A percentile compares a stretch with the other conserved stretches of the same genome.
Conservation (phyloP, 192 early-diverging fungal species). For the Backusella tuberculispora region DNA sequence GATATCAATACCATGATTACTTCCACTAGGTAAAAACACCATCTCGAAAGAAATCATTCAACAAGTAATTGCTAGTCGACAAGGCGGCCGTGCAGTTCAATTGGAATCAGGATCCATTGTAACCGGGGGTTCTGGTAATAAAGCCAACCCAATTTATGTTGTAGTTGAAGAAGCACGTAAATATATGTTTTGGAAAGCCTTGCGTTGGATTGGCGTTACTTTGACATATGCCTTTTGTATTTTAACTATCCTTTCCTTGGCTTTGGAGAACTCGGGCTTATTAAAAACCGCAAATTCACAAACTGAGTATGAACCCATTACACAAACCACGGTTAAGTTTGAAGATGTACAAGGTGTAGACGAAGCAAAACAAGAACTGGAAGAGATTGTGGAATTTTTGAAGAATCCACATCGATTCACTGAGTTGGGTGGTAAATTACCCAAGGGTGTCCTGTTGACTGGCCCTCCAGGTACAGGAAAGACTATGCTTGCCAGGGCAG, state of each 20-base stretch:
- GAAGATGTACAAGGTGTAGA: conserved; percentile 96
- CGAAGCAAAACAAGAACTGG: conserved; percentile 96
- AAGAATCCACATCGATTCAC: conserved; percentile 91
- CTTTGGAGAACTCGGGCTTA: conserved; percentile 72
- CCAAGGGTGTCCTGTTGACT: conserved; percentile 88
- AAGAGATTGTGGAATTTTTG: conserved; percentile 95
- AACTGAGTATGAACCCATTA: conserved; percentile 61
- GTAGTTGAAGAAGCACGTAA: conserved; percentile 63
- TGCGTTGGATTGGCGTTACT: conserved; percentile 64
- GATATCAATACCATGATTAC: too few species aligned
- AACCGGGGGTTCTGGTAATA: conserved; percentile 48
- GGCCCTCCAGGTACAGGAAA: conserved; percentile 98
- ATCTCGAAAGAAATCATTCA: conserved; percentile 31
- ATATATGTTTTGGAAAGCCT: conserved; percentile 60
- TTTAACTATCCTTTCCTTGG: conserved; percentile 67
- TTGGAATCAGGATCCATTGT: conserved; percentile 39
- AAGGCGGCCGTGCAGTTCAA: conserved; percentile 29
- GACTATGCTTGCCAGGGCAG: conserved; percentile 94
- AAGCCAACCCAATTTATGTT: conserved; percentile 64
- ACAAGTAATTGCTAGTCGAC: conserved; percentile 37
- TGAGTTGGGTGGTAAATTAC: conserved; percentile 92
- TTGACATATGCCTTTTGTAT: conserved; percentile 73
- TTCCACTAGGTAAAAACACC: not conserved
- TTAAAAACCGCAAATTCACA: conserved; percentile 63
- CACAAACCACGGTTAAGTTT: conserved; percentile 76